Base-by-base conservation (phyloP, 345 rosid species). In the Dipteronia sinensis region DNA sequence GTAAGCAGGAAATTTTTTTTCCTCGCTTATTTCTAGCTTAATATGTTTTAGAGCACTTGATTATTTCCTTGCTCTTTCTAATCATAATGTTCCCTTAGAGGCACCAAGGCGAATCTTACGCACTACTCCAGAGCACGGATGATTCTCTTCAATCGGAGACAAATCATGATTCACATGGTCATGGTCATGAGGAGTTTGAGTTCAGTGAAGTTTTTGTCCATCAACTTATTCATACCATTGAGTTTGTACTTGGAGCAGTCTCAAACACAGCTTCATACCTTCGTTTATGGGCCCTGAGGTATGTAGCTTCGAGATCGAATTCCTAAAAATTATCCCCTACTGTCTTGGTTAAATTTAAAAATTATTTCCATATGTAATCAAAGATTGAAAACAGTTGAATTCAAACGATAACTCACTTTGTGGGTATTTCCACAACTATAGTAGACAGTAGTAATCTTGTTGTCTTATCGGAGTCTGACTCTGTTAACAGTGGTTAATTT, bases 231-330 rank as follows among this genome's bases (percentile, higher is more conserved):
- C 98, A 97, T 85, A 97, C 99, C 38, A 94, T 97, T 51, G 98
- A 97, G 82, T 97, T 94, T 86, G 98, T 94, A 56, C 98, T 97
- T 59, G 98, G 99, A 77, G 98, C 98, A 63, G 98, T 94, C 75
- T 97, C 99, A 63, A 97, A 97, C 86, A 97, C 98, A 40, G 99
- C 99, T 75, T 97, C 98, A 2, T 93, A 94, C 82, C 98, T 97
- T 73, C 94, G 98, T 62, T 79, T 91, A 49, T 94, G 99, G 99
- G 97, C 98, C 20, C 94, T 97, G 78, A 97, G 98, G 99, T 96
- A 79, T 71, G 76, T 69, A 27, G n/a, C 19, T 51, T 62, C 31
- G 17, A 75, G 44, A 49, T 63, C 53, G 29, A 34, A 56, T 67
- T 68, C 53, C 19, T 27, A 40, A 4, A 4, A 71, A 9, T 46